A percentile compares a stretch with the other conserved stretches of the same genome.
Conservation (phyloP, 2,329 filamentous ascomycete genomes). For the Gaeumannomyces sp. region DNA sequence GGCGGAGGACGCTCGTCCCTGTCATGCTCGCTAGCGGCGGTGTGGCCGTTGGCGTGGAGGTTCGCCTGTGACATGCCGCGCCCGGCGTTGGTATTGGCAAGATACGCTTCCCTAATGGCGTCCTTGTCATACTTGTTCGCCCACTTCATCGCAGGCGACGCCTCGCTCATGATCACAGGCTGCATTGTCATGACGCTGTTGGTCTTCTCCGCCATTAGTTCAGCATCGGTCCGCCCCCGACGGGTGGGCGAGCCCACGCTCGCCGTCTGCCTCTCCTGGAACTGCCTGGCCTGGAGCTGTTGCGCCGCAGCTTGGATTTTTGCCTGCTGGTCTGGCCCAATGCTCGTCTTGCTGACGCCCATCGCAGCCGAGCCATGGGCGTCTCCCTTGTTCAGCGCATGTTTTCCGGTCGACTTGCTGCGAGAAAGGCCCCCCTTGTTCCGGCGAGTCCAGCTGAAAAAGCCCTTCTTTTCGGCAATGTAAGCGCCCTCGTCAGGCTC, state of each 20-base stretch:
- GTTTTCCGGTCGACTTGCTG: conserved; percentile 64
- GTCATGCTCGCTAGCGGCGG: conserved; percentile 28
- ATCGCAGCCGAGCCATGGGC: conserved; percentile 32
- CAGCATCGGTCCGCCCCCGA: conserved; percentile 48
- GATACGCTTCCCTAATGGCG: conserved; percentile 76
- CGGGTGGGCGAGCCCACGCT: conserved; percentile 35
- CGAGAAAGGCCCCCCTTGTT: conserved; percentile 54
- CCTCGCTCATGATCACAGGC: conserved; percentile 75
- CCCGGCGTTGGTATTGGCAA: conserved; percentile 67
- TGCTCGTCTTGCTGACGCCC: conserved; percentile 69
- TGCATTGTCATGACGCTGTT: conserved; percentile 87
- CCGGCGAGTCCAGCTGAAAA: conserved; percentile 79
- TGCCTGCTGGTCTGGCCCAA: conserved; percentile 86
- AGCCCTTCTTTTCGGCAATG: conserved; percentile 90
- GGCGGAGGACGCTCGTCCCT: conserved; percentile 3
- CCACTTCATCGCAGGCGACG: conserved; percentile 94
- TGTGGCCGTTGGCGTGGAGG: conserved; percentile 33
- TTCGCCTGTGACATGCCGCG: conserved; percentile 51
- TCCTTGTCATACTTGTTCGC: conserved; percentile 92
- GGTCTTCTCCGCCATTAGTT: conserved; percentile 63
- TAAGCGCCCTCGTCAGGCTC: conserved; percentile 81
- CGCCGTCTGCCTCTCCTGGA: conserved; percentile 45
- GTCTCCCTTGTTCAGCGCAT: conserved; percentile 40
- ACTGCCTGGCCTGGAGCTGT: conserved; percentile 68
- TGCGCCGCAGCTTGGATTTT: conserved; percentile 88